Evolutionary conservation across 23 red algal species (phyloP).

Genomic region (Gracilariopsis chorda): DNA sequence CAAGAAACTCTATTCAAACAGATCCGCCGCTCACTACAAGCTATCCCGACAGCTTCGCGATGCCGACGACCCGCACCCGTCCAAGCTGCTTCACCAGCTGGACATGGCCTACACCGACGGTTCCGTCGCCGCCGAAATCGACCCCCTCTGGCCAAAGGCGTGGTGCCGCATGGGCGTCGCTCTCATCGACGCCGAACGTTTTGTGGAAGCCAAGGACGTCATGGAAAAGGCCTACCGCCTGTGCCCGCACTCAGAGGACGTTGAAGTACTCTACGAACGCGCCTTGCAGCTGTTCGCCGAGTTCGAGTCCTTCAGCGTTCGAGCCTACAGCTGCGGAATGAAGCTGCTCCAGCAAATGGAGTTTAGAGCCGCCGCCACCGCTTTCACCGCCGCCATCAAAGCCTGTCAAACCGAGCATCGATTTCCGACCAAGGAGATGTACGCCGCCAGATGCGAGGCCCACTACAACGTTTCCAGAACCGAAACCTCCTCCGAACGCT

Average conservation of each 20-base stretch:
- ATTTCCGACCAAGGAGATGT: conserved; percentile 53
- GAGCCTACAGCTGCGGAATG: conserved; percentile 15
- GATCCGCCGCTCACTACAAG: conserved; percentile 75
- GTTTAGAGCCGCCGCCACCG: conserved; percentile 32
- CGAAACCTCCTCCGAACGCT: background rate
- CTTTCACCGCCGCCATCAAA: conserved; percentile 47
- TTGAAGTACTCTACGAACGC: conserved; percentile 53
- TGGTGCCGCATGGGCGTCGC: conserved; percentile 80
- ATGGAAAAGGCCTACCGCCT: conserved; percentile 35
- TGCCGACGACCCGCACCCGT: conserved; percentile 18
- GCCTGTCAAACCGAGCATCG: conserved; percentile 43
- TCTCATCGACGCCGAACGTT: conserved; percentile 59
- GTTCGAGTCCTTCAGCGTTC: conserved; percentile 57
- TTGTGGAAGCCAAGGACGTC: conserved; percentile 52
- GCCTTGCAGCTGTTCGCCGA: conserved; percentile 31
- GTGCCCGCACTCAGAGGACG: conserved; percentile 43
- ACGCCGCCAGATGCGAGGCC: conserved; percentile 33
- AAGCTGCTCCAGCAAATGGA: conserved; percentile 35
- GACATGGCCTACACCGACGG: conserved; percentile 71
- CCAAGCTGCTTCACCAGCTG: conserved; percentile 21
- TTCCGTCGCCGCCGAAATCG: conserved; percentile 48
- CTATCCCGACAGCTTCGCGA: conserved; percentile 58
- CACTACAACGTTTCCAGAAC: conserved; percentile 7
- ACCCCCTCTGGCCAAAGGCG: conserved; percentile 76
- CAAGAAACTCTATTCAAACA: conserved; percentile 76